phyloP scores from a whole-genome alignment of 2,329 filamentous ascomycete species.

The Samsoniella hepiali region DNA sequence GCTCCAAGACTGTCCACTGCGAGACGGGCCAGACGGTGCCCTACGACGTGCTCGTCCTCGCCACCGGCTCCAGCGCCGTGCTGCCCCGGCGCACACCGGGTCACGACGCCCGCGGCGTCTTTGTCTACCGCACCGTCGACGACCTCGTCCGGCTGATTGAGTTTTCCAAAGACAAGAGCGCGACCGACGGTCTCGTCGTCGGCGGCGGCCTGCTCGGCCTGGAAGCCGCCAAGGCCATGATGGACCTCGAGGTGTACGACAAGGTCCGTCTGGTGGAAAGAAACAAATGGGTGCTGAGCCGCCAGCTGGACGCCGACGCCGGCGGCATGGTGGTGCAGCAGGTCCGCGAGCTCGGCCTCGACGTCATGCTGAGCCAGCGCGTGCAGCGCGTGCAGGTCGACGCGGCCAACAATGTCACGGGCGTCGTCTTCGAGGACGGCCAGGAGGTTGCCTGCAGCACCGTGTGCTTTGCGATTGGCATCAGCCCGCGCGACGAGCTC shows the following conservation, averaged over 20 bases:
- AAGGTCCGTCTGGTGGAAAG: conserved; percentile 78
- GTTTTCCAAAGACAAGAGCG: conserved; percentile 65
- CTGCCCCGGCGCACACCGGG: conserved; percentile 68
- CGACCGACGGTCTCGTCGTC: conserved; percentile 70
- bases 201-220: conserved; percentile 82
- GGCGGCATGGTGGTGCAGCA: conserved; percentile 80
- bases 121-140: conserved; percentile 61
- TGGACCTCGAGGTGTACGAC: conserved; percentile 72
- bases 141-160: conserved; percentile 54
- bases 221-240: conserved; percentile 89
- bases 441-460: conserved; percentile 73
- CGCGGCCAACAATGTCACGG: conserved; percentile 63
- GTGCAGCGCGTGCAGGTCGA: conserved; percentile 70
- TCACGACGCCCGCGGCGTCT: conserved; percentile 80
- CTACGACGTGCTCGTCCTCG: conserved; percentile 75
- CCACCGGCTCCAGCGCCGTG: conserved; percentile 76
- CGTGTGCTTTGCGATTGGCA: conserved; percentile 86
- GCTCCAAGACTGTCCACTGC: conserved; percentile 16
- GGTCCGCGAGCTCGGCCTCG: conserved; percentile 72
- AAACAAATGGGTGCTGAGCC: conserved; percentile 76
- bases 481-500: conserved; percentile 76
- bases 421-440: conserved; percentile 78
- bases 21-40: conserved; percentile 42
- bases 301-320: conserved; percentile 79
- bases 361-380: conserved; percentile 73